Conservation (phyloP, 1,284 basidiomycete species). For the Cutaneotrichosporon cyanovorans region DNA sequence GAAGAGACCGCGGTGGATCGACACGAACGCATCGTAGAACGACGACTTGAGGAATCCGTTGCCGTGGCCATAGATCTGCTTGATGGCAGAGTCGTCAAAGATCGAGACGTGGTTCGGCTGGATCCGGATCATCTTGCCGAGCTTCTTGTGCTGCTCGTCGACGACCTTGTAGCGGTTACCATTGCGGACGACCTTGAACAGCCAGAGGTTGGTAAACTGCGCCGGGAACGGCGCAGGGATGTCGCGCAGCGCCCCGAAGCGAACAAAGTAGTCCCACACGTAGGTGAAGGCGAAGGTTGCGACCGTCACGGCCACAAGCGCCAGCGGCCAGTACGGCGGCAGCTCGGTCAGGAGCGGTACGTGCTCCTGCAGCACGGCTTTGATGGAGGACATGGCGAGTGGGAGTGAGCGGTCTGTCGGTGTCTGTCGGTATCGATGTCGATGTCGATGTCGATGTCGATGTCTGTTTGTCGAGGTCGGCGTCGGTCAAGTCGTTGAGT, state of each 20-base stretch:
- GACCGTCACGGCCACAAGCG: background rate
- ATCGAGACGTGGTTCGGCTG: slow-evolving; percentile 81
- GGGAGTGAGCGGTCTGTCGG: no score
- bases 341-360: background rate
- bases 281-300: slow-evolving; percentile 7
- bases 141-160: slow-evolving; percentile 65
- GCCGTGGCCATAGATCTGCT: slow-evolving; percentile 63
- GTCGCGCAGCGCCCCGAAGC: slow-evolving; percentile 11
- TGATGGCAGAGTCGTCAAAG: slow-evolving; percentile 68
- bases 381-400: no score
- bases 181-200: slow-evolving; percentile 57
- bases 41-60: slow-evolving; percentile 67
- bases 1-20: slow-evolving; percentile 52
- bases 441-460: no score
- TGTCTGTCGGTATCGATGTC: no score
- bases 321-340: background rate
- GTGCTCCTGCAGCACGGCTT: no score
- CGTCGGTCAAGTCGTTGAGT: no score
- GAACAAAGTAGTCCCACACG: slow-evolving; percentile 16
- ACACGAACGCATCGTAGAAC: slow-evolving; percentile 68
- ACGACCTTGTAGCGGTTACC: slow-evolving; percentile 71
- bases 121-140: slow-evolving; percentile 73
- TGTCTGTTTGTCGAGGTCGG: no score
- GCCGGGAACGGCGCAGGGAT: slow-evolving; percentile 67
- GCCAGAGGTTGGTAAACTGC: slow-evolving; percentile 68